Conservation (phyloP, 179 eudicot species). For the Actinidia arguta region DNA sequence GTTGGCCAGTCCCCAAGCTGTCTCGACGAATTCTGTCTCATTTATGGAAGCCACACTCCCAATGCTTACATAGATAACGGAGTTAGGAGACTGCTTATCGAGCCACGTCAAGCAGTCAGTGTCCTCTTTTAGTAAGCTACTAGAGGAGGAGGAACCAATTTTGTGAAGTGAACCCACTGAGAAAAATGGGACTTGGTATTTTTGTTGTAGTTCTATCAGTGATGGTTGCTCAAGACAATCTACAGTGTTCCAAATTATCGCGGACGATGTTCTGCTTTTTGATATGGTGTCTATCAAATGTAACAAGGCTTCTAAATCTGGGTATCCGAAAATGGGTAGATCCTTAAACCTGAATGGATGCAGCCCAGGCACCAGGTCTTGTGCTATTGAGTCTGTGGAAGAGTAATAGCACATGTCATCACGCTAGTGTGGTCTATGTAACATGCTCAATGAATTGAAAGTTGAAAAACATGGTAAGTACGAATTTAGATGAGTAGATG, state of each 20-base stretch:
- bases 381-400: conserved; percentile 29
- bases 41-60: conserved; percentile 34
- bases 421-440: too few species aligned
- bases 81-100: conserved; percentile 33
- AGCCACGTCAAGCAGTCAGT: conserved; percentile 31
- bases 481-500: not conserved
- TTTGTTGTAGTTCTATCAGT: conserved; percentile 9
- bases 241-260: conserved; percentile 29
- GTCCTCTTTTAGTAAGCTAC: conserved; percentile 15
- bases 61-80: conserved; percentile 42
- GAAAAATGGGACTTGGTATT: conserved; percentile 13
- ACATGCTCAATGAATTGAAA: too few species aligned
- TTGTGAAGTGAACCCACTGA: conserved; percentile 39
- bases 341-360: conserved; percentile 39
- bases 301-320: not conserved
- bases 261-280: conserved; percentile 23
- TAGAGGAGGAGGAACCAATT: not conserved
- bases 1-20: conserved; percentile 37
- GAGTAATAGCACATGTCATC: too few species aligned
- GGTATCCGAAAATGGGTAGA: conserved; percentile 21
- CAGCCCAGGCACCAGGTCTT: conserved; percentile 26
- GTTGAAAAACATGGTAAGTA: not conserved
- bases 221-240: conserved; percentile 16
- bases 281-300: not conserved
- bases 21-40: conserved; percentile 33